Evolutionary conservation across 352 stramenopile species (phyloP).

Genomic region (Phytophthora sojae): DNA sequence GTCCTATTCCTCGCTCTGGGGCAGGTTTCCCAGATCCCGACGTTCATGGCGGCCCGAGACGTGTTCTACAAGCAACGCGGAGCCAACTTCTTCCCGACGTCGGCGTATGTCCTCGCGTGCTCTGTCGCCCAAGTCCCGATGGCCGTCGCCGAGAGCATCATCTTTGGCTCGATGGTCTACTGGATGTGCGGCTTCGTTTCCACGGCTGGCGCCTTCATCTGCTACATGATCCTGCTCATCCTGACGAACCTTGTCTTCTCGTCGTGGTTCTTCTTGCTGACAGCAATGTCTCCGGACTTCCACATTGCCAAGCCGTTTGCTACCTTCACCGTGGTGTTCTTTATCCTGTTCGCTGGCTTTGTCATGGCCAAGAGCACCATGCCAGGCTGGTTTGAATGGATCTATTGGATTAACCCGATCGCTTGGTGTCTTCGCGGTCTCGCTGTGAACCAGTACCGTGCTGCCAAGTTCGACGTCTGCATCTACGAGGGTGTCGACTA

Average conservation of each 20-base stretch:
- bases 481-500: conserved; percentile 50
- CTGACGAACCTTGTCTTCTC: conserved; percentile 52
- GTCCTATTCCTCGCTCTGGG: conserved; percentile 81
- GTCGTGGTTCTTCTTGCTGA: conserved; percentile 61
- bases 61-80: conserved; percentile 87
- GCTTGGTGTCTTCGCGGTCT: conserved; percentile 47
- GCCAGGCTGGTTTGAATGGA: conserved; percentile 47
- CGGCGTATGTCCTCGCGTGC: conserved; percentile 65
- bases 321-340: conserved; percentile 50
- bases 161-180: conserved; percentile 86
- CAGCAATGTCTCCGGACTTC: conserved; percentile 37
- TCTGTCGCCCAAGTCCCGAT: conserved; percentile 71
- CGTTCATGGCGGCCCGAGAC: conserved; percentile 66
- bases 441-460: conserved; percentile 46
- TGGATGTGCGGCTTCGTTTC: conserved; percentile 75
- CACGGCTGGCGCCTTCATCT: conserved; percentile 40
- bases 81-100: conserved; percentile 80
- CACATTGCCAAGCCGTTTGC: conserved; percentile 48
- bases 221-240: conserved; percentile 54
- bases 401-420: conserved; percentile 69
- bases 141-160: conserved; percentile 62
- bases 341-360: conserved; percentile 64
- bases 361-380: conserved; percentile 55
- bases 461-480: conserved; percentile 39
- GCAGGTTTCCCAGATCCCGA: conserved; percentile 75